Percentiles rank a stretch among this genome's conserved stretches.
Conservation (phyloP, 257 asterid species). For the Cordia subcordata region DNA sequence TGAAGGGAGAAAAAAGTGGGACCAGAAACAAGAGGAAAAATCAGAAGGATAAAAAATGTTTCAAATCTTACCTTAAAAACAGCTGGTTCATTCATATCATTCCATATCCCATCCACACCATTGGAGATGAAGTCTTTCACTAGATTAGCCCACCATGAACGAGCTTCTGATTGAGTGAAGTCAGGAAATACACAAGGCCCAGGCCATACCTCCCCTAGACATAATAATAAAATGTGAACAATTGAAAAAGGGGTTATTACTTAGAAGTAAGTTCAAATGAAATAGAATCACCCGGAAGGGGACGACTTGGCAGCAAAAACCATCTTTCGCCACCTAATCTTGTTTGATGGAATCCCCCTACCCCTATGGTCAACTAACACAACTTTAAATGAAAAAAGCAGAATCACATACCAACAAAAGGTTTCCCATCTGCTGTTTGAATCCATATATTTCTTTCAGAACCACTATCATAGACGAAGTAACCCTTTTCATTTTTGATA, state of each 20-base stretch:
- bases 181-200: conserved; percentile 98
- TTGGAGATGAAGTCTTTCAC: conserved; percentile 68
- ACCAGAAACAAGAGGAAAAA: not conserved
- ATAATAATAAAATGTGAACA: conserved; percentile 8
- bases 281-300: no score
- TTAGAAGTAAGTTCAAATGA: no score
- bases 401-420: conserved; percentile 55
- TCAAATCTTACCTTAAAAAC: conserved; percentile 64
- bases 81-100: conserved; percentile 98
- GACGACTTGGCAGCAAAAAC: no score
- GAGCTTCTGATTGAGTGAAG: conserved; percentile 67
- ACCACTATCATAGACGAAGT: conserved; percentile 81
- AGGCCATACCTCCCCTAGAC: conserved; percentile 95
- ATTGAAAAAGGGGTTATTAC: no score
- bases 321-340: no score
- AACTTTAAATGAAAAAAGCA: conserved; percentile 3
- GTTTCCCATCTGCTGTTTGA: conserved; percentile 71
- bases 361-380: no score
- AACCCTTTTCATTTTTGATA: conserved; percentile 80
- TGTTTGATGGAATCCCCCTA: no score
- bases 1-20: not conserved
- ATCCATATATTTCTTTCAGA: conserved; percentile 76
- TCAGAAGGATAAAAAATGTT: not conserved
- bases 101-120: conserved; percentile 99
- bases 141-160: conserved; percentile 92